These are phyloP conservation scores for Solanum piurae DNA, from an alignment of 257 asterid species.

Conservation along the genomic window DNA sequence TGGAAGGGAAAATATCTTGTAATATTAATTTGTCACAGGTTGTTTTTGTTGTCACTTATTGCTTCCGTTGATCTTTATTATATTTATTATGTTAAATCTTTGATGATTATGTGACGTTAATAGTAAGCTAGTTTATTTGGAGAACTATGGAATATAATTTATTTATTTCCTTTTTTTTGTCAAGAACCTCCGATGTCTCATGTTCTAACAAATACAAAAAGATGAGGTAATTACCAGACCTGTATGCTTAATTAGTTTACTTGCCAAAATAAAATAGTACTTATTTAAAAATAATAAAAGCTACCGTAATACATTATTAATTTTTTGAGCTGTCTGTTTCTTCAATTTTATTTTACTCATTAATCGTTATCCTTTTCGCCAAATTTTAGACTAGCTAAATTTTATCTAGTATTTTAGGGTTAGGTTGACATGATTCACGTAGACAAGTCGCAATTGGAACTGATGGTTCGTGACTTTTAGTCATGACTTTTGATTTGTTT, in stretches of 20 bases:
- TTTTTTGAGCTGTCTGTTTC: neutral
- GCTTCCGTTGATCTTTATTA: neutral
- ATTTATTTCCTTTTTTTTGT: neutral
- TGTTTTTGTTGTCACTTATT: slow-evolving; percentile 5
- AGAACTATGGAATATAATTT: neutral
- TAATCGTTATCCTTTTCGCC: neutral
- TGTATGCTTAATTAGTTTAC: neutral
- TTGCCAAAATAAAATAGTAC: neutral
- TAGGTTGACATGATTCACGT: neutral
- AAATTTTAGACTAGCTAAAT: neutral
- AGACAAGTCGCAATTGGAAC: neutral
- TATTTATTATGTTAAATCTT: neutral
- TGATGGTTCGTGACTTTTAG: neutral
- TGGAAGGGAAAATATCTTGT: neutral
- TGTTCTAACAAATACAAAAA: neutral
- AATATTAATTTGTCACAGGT: slow-evolving; percentile 3
- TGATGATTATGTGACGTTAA: neutral
- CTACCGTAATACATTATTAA: neutral
- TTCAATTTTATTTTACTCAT: neutral
- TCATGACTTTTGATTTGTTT: neutral
- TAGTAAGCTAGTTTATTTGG: neutral
- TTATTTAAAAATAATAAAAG: neutral
- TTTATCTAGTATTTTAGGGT: neutral
- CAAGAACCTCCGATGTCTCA: neutral
- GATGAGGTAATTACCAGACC: neutral